phyloP scores from a whole-genome alignment of 2,329 filamentous ascomycete species.

The Coniochaeta sp. region DNA sequence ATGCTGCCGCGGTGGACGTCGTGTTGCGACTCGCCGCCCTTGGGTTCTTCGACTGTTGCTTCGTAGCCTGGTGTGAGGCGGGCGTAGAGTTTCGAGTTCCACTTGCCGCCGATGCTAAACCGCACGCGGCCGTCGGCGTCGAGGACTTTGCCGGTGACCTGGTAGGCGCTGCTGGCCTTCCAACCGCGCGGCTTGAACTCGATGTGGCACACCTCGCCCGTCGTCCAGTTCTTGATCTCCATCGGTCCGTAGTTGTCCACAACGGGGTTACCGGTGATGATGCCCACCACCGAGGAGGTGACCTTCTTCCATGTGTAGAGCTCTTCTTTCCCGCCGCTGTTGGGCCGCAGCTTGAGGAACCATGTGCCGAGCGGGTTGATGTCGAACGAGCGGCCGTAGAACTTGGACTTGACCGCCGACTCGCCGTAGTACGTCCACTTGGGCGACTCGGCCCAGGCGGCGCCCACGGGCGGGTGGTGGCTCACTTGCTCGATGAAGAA shows the following conservation, averaged over 20 bases:
- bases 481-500: slow-evolving; percentile 99
- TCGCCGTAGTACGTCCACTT: slow-evolving; percentile 98
- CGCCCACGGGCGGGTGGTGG: slow-evolving; percentile 92
- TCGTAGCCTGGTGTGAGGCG: slow-evolving; percentile 89
- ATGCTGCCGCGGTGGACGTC: slow-evolving; percentile 41
- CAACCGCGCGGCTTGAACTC: slow-evolving; percentile 95
- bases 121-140: slow-evolving; percentile 73
- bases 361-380: slow-evolving; percentile 95
- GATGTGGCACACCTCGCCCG: slow-evolving; percentile 79
- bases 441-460: slow-evolving; percentile 84
- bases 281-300: slow-evolving; percentile 93
- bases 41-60: slow-evolving; percentile 56
- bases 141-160: slow-evolving; percentile 78
- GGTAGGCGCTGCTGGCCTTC: slow-evolving; percentile 89
- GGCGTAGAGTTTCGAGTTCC: slow-evolving; percentile 97
- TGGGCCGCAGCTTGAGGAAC: slow-evolving; percentile 82
- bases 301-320: slow-evolving; percentile 99
- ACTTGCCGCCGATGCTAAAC: slow-evolving; percentile 86
- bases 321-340: slow-evolving; percentile 69
- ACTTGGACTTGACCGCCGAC: slow-evolving; percentile 90
- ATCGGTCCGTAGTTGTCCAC: slow-evolving; percentile 98
- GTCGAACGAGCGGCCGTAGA: slow-evolving; percentile 96
- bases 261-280: slow-evolving; percentile 91
- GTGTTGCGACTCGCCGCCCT: slow-evolving; percentile 25
- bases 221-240: slow-evolving; percentile 97